These are phyloP conservation scores for Papiliotrema terrestris DNA, from an alignment of 1,284 basidiomycete species.

Conservation along the genomic window DNA sequence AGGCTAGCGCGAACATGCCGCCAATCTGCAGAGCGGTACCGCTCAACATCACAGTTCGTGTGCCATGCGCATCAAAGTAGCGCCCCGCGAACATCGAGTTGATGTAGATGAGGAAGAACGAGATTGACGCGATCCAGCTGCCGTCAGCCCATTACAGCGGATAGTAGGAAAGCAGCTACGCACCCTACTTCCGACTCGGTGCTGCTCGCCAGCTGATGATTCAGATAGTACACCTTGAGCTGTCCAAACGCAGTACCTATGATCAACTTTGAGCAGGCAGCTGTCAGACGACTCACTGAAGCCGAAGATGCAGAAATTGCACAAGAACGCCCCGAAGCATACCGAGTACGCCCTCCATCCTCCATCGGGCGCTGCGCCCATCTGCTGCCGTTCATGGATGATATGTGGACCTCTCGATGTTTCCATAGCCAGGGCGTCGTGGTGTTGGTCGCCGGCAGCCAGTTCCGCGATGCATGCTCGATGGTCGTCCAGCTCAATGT, in stretches of 20 bases:
- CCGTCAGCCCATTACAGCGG: slow-evolving; percentile 3
- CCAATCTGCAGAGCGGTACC: slow-evolving; percentile 26
- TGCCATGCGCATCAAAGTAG: slow-evolving; percentile 44
- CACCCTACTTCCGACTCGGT: slow-evolving; percentile 36
- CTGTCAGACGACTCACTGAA: slow-evolving; percentile 30
- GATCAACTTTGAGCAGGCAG: neutral
- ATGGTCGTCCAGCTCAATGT: too few species aligned
- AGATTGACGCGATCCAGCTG: slow-evolving; percentile 42
- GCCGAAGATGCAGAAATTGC: slow-evolving; percentile 42
- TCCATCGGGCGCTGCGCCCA: slow-evolving; percentile 45
- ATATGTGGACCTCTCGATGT: too few species aligned
- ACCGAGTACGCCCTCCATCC: slow-evolving; percentile 41
- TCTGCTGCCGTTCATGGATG: neutral
- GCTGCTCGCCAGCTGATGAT: slow-evolving; percentile 32
- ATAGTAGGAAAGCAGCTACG: too few species aligned
- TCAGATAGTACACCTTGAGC: slow-evolving; percentile 38
- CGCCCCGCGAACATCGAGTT: slow-evolving; percentile 36
- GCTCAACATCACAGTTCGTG: slow-evolving; percentile 20
- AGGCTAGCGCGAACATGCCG: slow-evolving; percentile 36
- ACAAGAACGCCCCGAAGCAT: slow-evolving; percentile 32
- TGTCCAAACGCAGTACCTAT: slow-evolving; percentile 38
- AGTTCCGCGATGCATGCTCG: too few species aligned
- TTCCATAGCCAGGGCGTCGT: too few species aligned
- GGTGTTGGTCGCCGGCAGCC: too few species aligned
- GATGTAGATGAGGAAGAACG: slow-evolving; percentile 32